A percentile compares a stretch with the other conserved stretches of the same genome.
These are phyloP conservation scores for Huntiella decipiens DNA, from an alignment of 2,329 filamentous ascomycete species.

Conservation along the genomic window DNA sequence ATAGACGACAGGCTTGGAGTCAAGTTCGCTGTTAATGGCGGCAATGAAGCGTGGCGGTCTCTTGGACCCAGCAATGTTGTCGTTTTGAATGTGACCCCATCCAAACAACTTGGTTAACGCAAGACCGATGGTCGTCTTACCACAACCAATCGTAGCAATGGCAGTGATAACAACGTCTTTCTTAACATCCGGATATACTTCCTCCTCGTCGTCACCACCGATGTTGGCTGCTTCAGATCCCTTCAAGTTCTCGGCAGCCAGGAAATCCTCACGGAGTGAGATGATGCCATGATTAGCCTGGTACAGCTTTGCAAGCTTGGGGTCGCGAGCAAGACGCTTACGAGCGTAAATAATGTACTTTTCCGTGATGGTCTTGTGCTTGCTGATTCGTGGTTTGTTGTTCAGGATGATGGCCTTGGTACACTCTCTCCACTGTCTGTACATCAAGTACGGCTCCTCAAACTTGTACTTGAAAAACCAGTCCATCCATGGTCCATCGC, in stretches of 20 bases:
- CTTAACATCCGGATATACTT: constrained; percentile 30
- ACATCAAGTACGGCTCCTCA: constrained; percentile 96
- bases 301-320: constrained; percentile 51
- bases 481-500: constrained; percentile 46
- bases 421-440: constrained; percentile 93
- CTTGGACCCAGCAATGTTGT: constrained; percentile 70
- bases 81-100: constrained; percentile 91
- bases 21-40: constrained; percentile 45
- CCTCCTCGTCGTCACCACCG: constrained; percentile 33
- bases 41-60: constrained; percentile 55
- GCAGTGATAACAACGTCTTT: constrained; percentile 67
- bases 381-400: constrained; percentile 57
- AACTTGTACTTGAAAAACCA: constrained; percentile 99
- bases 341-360: constrained; percentile 76
- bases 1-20: constrained; percentile 52
- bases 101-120: constrained; percentile 66
- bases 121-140: constrained; percentile 82
- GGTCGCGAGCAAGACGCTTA: constrained; percentile 49
- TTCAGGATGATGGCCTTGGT: constrained; percentile 75
- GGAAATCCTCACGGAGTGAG: constrained; percentile 68
- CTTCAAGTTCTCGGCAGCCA: constrained; percentile 64
- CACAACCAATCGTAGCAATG: constrained; percentile 84
- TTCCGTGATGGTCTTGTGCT: constrained; percentile 76
- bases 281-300: constrained; percentile 90
- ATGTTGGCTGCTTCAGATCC: constrained; percentile 73